Conservation (phyloP, 2,329 filamentous ascomycete species). For the Aureobasidium lini region DNA sequence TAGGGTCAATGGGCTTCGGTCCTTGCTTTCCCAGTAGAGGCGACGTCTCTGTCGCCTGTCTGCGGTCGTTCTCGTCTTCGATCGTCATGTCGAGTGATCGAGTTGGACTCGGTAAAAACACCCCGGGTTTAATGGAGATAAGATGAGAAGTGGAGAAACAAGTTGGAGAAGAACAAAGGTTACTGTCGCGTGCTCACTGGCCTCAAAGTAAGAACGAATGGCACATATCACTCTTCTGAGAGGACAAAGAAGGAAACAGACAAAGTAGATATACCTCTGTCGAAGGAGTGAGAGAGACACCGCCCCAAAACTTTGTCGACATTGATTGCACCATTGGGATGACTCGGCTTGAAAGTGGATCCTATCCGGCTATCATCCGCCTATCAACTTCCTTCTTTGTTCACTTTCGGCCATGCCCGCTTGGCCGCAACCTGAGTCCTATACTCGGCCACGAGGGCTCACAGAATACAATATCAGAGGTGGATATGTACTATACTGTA, state of each 20-base stretch:
- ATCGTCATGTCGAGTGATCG: neutral
- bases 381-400: slow-evolving; percentile 9
- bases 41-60: slow-evolving; percentile 21
- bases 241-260: neutral
- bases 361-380: neutral
- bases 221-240: neutral
- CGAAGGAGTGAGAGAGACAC: neutral
- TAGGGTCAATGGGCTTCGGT: slow-evolving; percentile 21
- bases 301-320: neutral
- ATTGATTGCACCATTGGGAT: neutral
- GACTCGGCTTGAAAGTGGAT: neutral
- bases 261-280: neutral
- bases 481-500: neutral
- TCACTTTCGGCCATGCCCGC: neutral
- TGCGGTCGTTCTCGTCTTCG: neutral
- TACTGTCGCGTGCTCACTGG: neutral
- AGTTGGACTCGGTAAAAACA: too few relatives aligned
- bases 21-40: slow-evolving; percentile 17
- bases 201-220: neutral
- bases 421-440: neutral
- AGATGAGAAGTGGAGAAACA: neutral
- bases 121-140: slow-evolving; percentile 3
- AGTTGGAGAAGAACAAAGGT: neutral
- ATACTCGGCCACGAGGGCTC: neutral
- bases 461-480: too few relatives aligned